Evolutionary conservation across 768 basidiomycete species (phyloP).

Genomic region (Tylopilus plumbeoviolaceoides): DNA sequence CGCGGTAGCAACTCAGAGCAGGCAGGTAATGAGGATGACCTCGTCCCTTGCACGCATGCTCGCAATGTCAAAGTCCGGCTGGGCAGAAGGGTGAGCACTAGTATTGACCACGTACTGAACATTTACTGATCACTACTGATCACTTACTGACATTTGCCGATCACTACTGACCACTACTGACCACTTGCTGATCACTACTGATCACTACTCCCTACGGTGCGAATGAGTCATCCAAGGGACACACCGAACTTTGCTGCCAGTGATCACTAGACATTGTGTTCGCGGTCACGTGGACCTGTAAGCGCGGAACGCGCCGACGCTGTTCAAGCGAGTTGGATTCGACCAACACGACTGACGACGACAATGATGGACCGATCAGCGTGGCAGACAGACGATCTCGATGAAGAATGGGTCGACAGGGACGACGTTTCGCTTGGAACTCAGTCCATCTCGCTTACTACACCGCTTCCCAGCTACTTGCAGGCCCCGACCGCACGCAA

Average conservation of each 20-base stretch:
- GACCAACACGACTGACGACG: not conserved
- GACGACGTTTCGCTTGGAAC: constrained; percentile 39
- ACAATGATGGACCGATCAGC: constrained; percentile 45
- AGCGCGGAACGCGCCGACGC: constrained; percentile 2
- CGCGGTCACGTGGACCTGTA: constrained; percentile 29
- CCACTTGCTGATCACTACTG: too few relatives aligned
- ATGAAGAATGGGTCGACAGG: constrained; percentile 86
- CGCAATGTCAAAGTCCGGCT: not conserved
- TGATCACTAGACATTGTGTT: too few relatives aligned
- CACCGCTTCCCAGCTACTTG: constrained; percentile 45
- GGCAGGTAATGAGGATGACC: constrained; percentile 5
- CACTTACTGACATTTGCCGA: too few relatives aligned
- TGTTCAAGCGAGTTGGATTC: constrained; percentile 1
- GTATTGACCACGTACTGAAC: too few relatives aligned
- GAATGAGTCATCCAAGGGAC: too few relatives aligned
- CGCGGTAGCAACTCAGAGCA: not conserved
- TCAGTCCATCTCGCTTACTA: constrained; percentile 57
- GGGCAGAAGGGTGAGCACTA: too few relatives aligned
- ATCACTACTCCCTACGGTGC: too few relatives aligned
- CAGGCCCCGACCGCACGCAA: constrained; percentile 39
- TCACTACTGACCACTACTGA: too few relatives aligned
- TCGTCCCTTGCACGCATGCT: constrained; percentile 20
- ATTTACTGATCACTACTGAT: too few relatives aligned
- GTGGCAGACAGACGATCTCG: constrained; percentile 88
- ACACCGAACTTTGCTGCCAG: too few relatives aligned